phyloP scores from a whole-genome alignment of 2,329 filamentous ascomycete species.

The Phialophora tarda region DNA sequence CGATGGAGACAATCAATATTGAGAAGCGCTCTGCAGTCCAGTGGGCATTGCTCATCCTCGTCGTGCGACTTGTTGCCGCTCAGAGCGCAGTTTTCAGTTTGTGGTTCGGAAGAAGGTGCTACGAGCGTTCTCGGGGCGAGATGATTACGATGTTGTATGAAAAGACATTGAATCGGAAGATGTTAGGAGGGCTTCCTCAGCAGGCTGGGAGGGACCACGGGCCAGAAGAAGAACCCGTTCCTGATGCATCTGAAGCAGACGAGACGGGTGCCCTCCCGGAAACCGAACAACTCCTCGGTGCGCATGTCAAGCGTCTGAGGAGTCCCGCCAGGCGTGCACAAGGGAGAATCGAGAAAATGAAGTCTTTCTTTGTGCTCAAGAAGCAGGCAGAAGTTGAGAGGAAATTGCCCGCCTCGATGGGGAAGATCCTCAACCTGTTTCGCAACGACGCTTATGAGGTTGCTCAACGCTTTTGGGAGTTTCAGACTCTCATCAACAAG shows the following conservation, averaged over 20 bases:
- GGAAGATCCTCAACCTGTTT: constrained; percentile 88
- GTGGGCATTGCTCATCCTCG: constrained; percentile 68
- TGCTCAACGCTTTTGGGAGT: constrained; percentile 84
- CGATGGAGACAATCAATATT: constrained; percentile 63
- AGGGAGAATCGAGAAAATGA: constrained; percentile 10
- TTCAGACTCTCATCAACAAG: constrained; percentile 74
- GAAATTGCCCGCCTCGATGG: constrained; percentile 73
- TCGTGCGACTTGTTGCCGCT: constrained; percentile 64
- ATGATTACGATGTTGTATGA: constrained; percentile 85
- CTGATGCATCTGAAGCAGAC: neutral
- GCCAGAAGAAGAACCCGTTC: constrained; percentile 39
- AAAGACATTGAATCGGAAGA: constrained; percentile 73
- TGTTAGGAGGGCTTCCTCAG: constrained; percentile 46
- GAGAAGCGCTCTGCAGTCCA: constrained; percentile 64
- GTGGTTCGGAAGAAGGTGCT: constrained; percentile 83
- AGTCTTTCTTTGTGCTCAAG: constrained; percentile 15
- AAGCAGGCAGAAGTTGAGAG: constrained; percentile 38
- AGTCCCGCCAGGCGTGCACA: constrained; percentile 17
- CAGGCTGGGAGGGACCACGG: constrained; percentile 40
- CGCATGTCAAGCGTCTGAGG: constrained; percentile 38
- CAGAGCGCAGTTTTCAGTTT: constrained; percentile 72
- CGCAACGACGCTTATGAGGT: constrained; percentile 81
- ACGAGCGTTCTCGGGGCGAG: constrained; percentile 83
- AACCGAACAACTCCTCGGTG: constrained; percentile 25
- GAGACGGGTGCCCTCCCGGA: constrained; percentile 29